A percentile compares a stretch with the other conserved stretches of the same genome.
phyloP scores from a whole-genome alignment of 352 stramenopile genomes.

The Phytophthora fragariae region DNA sequence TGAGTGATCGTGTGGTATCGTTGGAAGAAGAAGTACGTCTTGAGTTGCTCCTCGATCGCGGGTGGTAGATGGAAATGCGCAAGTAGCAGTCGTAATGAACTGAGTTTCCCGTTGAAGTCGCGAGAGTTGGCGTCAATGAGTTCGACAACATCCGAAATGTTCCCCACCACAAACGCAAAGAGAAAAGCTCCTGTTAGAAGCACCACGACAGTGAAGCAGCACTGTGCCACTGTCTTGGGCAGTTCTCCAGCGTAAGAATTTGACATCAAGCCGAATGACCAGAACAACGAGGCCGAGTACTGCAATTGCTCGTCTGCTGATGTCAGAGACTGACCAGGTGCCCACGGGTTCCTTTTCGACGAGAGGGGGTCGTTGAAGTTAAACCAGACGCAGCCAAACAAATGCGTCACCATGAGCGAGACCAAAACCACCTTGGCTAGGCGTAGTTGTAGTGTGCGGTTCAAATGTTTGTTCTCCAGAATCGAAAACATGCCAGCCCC shows the following conservation, averaged over 20 bases:
- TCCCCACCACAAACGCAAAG: slow-evolving; percentile 68
- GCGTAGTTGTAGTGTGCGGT: slow-evolving; percentile 49
- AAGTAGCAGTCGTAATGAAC: slow-evolving; percentile 60
- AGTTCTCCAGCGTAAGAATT: slow-evolving; percentile 51
- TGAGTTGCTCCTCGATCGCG: slow-evolving; percentile 59
- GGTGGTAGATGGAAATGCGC: slow-evolving; percentile 57
- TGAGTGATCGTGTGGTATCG: slow-evolving; percentile 69
- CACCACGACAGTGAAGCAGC: slow-evolving; percentile 55
- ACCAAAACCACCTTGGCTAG: slow-evolving; percentile 61
- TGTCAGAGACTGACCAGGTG: slow-evolving; percentile 14
- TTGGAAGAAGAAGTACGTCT: slow-evolving; percentile 77
- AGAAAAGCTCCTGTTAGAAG: slow-evolving; percentile 54
- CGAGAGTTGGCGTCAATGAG: slow-evolving; percentile 59
- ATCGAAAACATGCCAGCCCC: slow-evolving; percentile 23
- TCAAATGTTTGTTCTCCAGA: slow-evolving; percentile 58
- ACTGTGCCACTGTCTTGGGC: slow-evolving; percentile 50
- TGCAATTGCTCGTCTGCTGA: slow-evolving; percentile 21
- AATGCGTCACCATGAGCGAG: slow-evolving; percentile 51
- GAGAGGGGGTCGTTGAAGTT: slow-evolving; percentile 41
- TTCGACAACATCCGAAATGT: slow-evolving; percentile 65
- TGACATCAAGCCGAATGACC: slow-evolving; percentile 66
- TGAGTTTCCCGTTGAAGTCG: slow-evolving; percentile 66
- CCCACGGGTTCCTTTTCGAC: slow-evolving; percentile 9
- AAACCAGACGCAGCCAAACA: slow-evolving; percentile 70
- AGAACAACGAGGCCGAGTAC: slow-evolving; percentile 60